Evolutionary conservation across 768 basidiomycete genomes (phyloP).

Genomic region (Macrolepiota fuliginosa): DNA sequence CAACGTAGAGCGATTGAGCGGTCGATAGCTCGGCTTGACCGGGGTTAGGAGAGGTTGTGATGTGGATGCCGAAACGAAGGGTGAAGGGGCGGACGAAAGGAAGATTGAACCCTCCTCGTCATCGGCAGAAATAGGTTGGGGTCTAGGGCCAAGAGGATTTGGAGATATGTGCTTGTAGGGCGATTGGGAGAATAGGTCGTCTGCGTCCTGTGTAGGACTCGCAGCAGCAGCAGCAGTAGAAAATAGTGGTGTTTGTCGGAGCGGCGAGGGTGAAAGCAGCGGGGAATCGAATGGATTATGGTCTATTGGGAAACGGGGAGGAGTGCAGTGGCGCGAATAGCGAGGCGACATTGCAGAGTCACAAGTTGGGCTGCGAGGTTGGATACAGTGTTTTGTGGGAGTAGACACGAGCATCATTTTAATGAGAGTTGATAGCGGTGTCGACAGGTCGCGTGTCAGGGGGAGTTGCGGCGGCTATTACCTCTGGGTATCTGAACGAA

Average conservation of each 20-base stretch:
- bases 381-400: conserved; percentile 37
- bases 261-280: conserved; percentile 65
- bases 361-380: conserved; percentile 23
- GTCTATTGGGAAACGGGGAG: conserved; percentile 29
- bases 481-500: background rate
- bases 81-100: conserved; percentile 43
- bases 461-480: conserved; percentile 7
- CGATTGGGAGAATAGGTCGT: conserved; percentile 55
- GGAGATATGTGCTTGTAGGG: conserved; percentile 41
- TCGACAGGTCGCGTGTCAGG: conserved; percentile 20
- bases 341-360: conserved; percentile 32
- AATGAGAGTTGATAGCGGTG: conserved; percentile 23
- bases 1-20: conserved; percentile 40
- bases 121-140: conserved; percentile 43
- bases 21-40: conserved; percentile 46
- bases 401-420: conserved; percentile 44
- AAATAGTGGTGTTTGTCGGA: conserved; percentile 44
- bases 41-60: conserved; percentile 60
- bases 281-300: conserved; percentile 46
- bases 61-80: conserved; percentile 40
- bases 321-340: conserved; percentile 33
- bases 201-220: conserved; percentile 31
- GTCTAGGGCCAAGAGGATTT: conserved; percentile 20
- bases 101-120: conserved; percentile 62
- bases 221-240: conserved; percentile 21